Evolutionary conservation across 2,329 filamentous ascomycete species (phyloP).

Genomic region (Ophiosphaerella herpotricha): DNA sequence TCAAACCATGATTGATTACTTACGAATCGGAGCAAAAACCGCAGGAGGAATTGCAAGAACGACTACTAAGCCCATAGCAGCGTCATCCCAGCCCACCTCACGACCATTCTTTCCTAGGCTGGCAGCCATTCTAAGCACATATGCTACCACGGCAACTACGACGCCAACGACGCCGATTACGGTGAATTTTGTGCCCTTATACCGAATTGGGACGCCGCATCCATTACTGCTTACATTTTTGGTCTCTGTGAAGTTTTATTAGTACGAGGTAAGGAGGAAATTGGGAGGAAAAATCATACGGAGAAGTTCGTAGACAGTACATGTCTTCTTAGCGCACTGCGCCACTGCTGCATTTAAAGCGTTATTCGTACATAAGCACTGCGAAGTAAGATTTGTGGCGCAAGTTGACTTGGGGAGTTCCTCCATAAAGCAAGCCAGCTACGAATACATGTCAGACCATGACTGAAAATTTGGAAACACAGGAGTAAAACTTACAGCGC

Average conservation of each 20-base stretch:
- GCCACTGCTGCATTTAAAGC: slow-evolving; percentile 39
- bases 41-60: slow-evolving; percentile 32
- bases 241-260: slow-evolving; percentile 24
- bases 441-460: slow-evolving; percentile 4
- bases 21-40: slow-evolving; percentile 19
- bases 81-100: slow-evolving; percentile 45
- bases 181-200: slow-evolving; percentile 37
- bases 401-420: slow-evolving; percentile 44
- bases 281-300: slow-evolving; percentile 7
- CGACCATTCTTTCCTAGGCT: slow-evolving; percentile 41
- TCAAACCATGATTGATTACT: neutral
- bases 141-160: slow-evolving; percentile 39
- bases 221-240: slow-evolving; percentile 45
- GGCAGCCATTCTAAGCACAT: slow-evolving; percentile 40
- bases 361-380: slow-evolving; percentile 48
- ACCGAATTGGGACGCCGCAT: slow-evolving; percentile 44
- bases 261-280: neutral
- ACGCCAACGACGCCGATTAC: slow-evolving; percentile 34
- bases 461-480: neutral
- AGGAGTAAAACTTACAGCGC: slow-evolving; percentile 12
- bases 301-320: slow-evolving; percentile 45
- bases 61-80: slow-evolving; percentile 45
- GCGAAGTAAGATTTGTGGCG: slow-evolving; percentile 40
- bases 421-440: slow-evolving; percentile 25
- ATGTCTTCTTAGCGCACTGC: slow-evolving; percentile 41